Conservation (phyloP, 78 protist genomes). For the Tieghemostelium lacteum region DNA sequence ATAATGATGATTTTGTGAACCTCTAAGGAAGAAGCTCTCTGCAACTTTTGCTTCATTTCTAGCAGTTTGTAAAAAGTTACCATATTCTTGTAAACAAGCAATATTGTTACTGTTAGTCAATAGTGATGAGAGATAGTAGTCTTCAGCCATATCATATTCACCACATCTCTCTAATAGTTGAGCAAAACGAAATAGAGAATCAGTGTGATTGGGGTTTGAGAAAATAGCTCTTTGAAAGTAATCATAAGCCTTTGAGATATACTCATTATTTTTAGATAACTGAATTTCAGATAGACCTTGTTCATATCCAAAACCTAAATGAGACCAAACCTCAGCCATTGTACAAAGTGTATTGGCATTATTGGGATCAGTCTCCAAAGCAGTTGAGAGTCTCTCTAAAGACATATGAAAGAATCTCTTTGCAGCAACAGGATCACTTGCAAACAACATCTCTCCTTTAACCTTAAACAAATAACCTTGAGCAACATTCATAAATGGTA, state of each 20-base stretch:
- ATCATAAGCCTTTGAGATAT: slow-evolving; percentile 48
- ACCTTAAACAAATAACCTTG: slow-evolving; percentile 79
- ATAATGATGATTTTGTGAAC: slow-evolving; percentile 58
- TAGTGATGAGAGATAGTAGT: slow-evolving; percentile 56
- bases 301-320: slow-evolving; percentile 38
- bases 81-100: slow-evolving; percentile 70
- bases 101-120: slow-evolving; percentile 76
- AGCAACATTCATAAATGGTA: slow-evolving; percentile 75
- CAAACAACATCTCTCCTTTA: slow-evolving; percentile 64
- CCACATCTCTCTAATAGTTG: slow-evolving; percentile 76
- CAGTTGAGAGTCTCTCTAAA: slow-evolving; percentile 57
- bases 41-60: slow-evolving; percentile 17
- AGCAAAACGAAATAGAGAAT: slow-evolving; percentile 75
- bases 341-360: slow-evolving; percentile 67
- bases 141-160: slow-evolving; percentile 68
- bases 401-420: slow-evolving; percentile 74
- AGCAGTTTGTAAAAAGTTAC: slow-evolving; percentile 53
- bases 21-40: slow-evolving; percentile 50
- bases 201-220: slow-evolving; percentile 60
- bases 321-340: slow-evolving; percentile 69
- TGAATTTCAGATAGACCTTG: slow-evolving; percentile 43
- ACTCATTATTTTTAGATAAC: slow-evolving; percentile 31
- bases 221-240: slow-evolving; percentile 70
- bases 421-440: slow-evolving; percentile 75
- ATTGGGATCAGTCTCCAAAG: slow-evolving; percentile 83